Evolutionary conservation across 371 early-diverging fungal genomes (phyloP).

Genomic region (Fennellomyces sp.): DNA sequence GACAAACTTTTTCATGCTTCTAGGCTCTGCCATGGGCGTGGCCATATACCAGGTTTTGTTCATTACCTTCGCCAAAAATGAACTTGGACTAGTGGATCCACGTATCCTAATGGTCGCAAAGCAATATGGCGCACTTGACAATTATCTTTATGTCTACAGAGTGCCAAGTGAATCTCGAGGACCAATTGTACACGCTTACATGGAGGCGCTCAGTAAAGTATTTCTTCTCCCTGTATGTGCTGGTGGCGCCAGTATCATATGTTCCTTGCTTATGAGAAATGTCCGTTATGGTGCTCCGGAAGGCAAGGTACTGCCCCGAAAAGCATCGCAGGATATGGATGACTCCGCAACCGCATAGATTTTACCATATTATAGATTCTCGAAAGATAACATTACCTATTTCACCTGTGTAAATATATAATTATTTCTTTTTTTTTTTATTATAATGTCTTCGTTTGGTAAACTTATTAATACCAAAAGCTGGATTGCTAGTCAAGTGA

Average conservation of each 20-base stretch:
- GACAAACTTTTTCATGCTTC: constrained; percentile 41
- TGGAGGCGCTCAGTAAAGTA: background rate
- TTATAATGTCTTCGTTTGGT: too few species aligned
- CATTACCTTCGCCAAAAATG: constrained; percentile 2
- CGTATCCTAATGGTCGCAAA: constrained; percentile 9
- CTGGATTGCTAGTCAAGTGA: too few species aligned
- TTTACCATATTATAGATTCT: too few species aligned
- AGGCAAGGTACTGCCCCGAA: too few species aligned
- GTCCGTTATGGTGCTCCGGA: constrained; percentile 33
- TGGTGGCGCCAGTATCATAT: constrained; percentile 5
- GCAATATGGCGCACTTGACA: constrained; percentile 27
- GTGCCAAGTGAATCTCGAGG: constrained; percentile 35
- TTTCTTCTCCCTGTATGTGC: constrained; percentile 4
- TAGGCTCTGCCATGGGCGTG: constrained; percentile 39
- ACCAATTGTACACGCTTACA: constrained; percentile 42
- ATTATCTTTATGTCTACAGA: constrained; percentile 26
- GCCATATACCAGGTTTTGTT: constrained; percentile 37
- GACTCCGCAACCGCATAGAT: too few species aligned
- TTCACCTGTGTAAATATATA: too few species aligned
- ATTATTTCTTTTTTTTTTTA: too few species aligned
- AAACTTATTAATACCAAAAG: too few species aligned
- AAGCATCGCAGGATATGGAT: too few species aligned
- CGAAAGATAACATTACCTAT: too few species aligned
- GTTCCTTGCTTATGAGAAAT: constrained; percentile 42
- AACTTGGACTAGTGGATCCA: background rate